Conservation (phyloP, 768 basidiomycete species). For the Neoboletus magnificus region DNA sequence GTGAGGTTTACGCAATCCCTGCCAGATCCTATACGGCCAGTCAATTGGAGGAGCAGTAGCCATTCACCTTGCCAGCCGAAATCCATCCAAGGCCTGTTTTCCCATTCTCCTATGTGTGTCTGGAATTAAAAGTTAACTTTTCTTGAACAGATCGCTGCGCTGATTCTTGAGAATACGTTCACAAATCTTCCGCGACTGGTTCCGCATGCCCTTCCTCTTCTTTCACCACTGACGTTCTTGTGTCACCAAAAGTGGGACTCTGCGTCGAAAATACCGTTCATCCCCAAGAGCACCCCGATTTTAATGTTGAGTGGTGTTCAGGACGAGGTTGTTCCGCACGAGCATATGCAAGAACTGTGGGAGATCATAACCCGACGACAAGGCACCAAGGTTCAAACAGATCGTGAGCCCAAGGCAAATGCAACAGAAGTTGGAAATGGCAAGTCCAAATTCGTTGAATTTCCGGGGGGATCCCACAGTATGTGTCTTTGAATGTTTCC, state of each 20-base stretch:
- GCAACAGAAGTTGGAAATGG: conserved; percentile 49
- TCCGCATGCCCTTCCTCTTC: conserved; percentile 72
- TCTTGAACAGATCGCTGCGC: conserved; percentile 56
- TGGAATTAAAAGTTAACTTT: background rate
- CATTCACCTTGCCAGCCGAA: conserved; percentile 80
- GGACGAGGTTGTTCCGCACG: conserved; percentile 53
- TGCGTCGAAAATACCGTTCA: conserved; percentile 55
- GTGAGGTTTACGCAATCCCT: background rate
- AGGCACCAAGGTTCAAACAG: conserved; percentile 29
- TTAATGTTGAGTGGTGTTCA: conserved; percentile 73
- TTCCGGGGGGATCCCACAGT: conserved; percentile 57
- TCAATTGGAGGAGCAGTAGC: conserved; percentile 92
- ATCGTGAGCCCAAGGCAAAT: conserved; percentile 28
- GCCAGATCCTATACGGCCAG: conserved; percentile 74
- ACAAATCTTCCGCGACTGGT: conserved; percentile 78
- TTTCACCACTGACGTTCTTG: conserved; percentile 72
- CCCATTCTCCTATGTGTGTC: background rate
- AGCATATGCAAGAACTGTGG: conserved; percentile 65
- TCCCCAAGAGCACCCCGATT: conserved; percentile 66
- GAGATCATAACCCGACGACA: conserved; percentile 51
- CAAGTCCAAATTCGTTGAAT: conserved; percentile 54
- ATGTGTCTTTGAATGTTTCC: conserved; percentile 10
- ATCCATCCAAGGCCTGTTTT: conserved; percentile 56
- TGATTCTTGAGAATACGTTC: conserved; percentile 94
- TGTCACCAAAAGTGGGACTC: conserved; percentile 91